Conservation (phyloP, 2,329 filamentous ascomycete genomes). For the Tolypocladium cylindrosporum region DNA sequence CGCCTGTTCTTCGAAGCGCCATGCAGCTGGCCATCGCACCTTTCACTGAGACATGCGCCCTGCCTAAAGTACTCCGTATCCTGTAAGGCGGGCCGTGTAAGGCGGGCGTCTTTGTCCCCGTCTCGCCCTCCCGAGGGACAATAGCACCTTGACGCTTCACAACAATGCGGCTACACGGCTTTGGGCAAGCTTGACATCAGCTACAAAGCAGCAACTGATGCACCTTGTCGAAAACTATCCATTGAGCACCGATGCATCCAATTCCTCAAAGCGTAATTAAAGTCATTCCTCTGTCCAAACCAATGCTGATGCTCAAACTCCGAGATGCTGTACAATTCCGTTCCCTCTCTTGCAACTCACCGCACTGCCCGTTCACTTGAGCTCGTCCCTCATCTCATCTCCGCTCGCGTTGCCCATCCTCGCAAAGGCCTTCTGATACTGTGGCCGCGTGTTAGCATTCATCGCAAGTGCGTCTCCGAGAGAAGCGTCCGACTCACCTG, state of each 20-base stretch:
- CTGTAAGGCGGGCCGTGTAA: neutral
- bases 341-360: neutral
- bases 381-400: constrained; percentile 14
- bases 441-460: constrained; percentile 2
- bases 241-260: neutral
- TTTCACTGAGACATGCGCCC: neutral
- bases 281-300: neutral
- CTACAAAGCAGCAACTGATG: no score
- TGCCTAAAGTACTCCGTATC: neutral
- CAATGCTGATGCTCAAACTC: neutral
- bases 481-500: constrained; percentile 46
- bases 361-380: constrained; percentile 11
- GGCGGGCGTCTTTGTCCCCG: no score
- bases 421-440: constrained; percentile 24
- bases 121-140: no score
- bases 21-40: neutral
- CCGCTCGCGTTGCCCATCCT: constrained; percentile 13
- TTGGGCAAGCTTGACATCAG: no score
- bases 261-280: neutral
- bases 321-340: neutral
- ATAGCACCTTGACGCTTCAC: neutral
- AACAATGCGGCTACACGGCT: neutral
- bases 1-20: neutral
- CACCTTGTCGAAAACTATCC: neutral
- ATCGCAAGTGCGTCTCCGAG: neutral